Percentiles rank a stretch among this genome's conserved stretches.
Conservation (phyloP, 108 stramenopile species). For the Pseudonitzschia pungens region DNA sequence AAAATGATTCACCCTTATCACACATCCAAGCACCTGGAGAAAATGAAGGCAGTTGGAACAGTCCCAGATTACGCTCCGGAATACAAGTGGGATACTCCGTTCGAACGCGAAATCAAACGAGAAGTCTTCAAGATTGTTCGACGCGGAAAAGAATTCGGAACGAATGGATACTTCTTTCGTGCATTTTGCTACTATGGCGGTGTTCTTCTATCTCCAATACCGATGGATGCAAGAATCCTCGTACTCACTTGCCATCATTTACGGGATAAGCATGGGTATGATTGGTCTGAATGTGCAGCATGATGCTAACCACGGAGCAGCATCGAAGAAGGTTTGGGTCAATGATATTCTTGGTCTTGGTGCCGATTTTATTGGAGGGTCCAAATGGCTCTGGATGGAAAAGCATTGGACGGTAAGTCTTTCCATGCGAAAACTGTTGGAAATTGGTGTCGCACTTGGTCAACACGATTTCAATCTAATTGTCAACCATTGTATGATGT, state of each 20-base stretch:
- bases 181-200: conserved; percentile 63
- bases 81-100: conserved; percentile 86
- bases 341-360: conserved; percentile 87
- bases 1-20: conserved; percentile 93
- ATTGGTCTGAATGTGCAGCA: conserved; percentile 94
- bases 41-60: conserved; percentile 81
- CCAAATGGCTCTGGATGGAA: conserved; percentile 89
- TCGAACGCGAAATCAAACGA: conserved; percentile 83
- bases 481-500: neutral
- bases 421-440: neutral
- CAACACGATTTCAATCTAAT: neutral
- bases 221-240: conserved; percentile 61
- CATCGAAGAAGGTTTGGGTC: conserved; percentile 73
- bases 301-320: conserved; percentile 95
- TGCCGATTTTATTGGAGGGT: conserved; percentile 86
- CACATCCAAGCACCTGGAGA: conserved; percentile 81
- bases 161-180: conserved; percentile 69
- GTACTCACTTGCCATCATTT: conserved; percentile 60
- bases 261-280: conserved; percentile 74
- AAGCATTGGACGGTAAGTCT: conserved; percentile 84
- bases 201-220: conserved; percentile 72
- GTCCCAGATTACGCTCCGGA: conserved; percentile 59
- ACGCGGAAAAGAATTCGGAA: conserved; percentile 84
- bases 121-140: conserved; percentile 91
- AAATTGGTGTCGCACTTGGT: neutral